A percentile compares a stretch with the other conserved stretches of the same genome.
Conservation (phyloP, 805 yeast genomes). For the Saccharomycopsis fodiens region DNA sequence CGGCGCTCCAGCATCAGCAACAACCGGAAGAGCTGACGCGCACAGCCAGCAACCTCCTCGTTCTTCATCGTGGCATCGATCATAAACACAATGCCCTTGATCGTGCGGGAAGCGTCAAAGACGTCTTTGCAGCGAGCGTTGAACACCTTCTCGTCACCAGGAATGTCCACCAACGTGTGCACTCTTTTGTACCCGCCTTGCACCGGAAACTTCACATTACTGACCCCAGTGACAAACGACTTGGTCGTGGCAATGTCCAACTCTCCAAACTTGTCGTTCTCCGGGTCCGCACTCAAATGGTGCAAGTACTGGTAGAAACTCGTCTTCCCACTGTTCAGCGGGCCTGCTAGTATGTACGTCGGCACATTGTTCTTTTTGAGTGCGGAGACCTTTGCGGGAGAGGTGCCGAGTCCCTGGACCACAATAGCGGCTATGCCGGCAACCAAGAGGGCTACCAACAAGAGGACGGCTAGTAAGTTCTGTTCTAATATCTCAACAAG, state of each 20-base stretch:
- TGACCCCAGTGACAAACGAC: constrained; percentile 42
- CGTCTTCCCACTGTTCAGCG: constrained; percentile 62
- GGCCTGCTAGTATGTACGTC: constrained; percentile 57
- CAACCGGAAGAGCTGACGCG: constrained; percentile 51
- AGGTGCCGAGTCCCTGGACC: neutral
- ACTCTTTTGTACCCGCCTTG: constrained; percentile 30
- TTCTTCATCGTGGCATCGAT: constrained; percentile 65
- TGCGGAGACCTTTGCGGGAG: neutral
- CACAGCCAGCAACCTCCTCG: constrained; percentile 42
- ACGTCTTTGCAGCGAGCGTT: constrained; percentile 44
- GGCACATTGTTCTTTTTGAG: constrained; percentile 32
- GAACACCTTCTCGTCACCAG: constrained; percentile 78
- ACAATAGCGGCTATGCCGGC: constrained; percentile 7
- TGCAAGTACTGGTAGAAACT: constrained; percentile 32
- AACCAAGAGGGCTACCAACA: constrained; percentile 4
- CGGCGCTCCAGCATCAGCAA: constrained; percentile 52
- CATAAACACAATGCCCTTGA: constrained; percentile 66
- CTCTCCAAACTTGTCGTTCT: constrained; percentile 20
- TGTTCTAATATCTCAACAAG: neutral
- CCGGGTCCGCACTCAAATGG: constrained; percentile 23
- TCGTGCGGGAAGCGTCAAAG: constrained; percentile 34
- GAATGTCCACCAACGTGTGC: constrained; percentile 65
- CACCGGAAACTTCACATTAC: constrained; percentile 34
- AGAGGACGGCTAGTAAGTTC: constrained; percentile 6
- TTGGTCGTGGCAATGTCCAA: constrained; percentile 34